Base-by-base conservation (phyloP, 129 eudicot species). In the Rutidosis leptorrhynchoides region DNA sequence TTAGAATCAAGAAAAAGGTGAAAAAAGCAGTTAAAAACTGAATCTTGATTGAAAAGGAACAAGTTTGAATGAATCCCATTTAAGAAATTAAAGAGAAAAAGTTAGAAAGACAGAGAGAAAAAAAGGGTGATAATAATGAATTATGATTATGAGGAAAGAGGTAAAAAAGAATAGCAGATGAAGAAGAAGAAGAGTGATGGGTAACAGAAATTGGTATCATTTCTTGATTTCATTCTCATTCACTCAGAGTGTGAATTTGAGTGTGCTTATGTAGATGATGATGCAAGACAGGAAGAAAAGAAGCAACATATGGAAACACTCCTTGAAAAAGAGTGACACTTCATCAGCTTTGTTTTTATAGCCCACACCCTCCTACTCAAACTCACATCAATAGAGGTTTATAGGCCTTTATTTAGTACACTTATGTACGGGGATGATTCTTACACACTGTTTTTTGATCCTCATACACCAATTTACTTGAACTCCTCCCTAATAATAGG, bases 221-320 rank as follows among this genome's bases (percentile, higher is more conserved):
- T 78, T 78, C 61, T 78, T 78, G 82, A 72, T 72, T 72, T 78
- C 82, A 78, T 72, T 72, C 70, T 72, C 56, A 58, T 32, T 67
- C 79, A 75, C 64, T 49, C 64, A 14, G 58, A 70, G 66, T 42
- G 19, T 21, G 62, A n/a, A 43, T 33, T n/a, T 48, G 64, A 12
- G 62, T 53, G 73, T 71, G 52, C 25, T 27, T 29, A 58, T 33
- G 22, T 24, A 33, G 80, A 67, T 32, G 69, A 30, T 68, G 80
- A 68, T 68, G 79, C 49, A 75, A 75, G 69, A 75, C 64, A 51
- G 79, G 19, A 64, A 73, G 65, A 73, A 73, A 51, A 60, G 74
- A 75, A 75, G 63, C 79, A 75, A 68, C 74, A 33, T 33, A 52
- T 75, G 74, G 79, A 59, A 68, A 75, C 16, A 68, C 80, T 62